phyloP scores from a whole-genome alignment of 371 early-diverging fungal species.

The Mycotypha africana region DNA sequence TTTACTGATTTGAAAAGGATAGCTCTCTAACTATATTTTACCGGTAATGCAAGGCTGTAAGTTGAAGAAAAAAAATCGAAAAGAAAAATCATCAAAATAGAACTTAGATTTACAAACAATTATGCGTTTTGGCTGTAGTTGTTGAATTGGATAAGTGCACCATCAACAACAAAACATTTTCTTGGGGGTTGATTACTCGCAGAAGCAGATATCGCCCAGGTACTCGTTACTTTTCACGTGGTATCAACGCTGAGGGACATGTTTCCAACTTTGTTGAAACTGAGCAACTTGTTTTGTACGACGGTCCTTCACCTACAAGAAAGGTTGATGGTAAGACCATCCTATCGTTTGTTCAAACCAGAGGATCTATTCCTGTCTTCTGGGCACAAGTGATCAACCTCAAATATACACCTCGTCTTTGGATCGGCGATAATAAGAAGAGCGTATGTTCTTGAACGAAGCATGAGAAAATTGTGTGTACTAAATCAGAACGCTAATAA shows the following conservation, averaged over 20 bases:
- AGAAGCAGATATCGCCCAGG: constrained; percentile 76
- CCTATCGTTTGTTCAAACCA: constrained; percentile 84
- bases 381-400: constrained; percentile 94
- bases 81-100: too few relatives aligned
- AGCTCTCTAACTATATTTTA: constrained; percentile 75
- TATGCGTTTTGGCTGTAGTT: constrained; percentile 40
- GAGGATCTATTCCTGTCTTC: constrained; percentile 97
- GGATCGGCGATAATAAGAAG: constrained; percentile 60
- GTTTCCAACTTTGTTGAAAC: constrained; percentile 99
- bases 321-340: constrained; percentile 30
- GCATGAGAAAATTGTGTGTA: not conserved
- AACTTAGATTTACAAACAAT: too few relatives aligned
- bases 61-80: constrained; percentile 15
- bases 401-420: constrained; percentile 88
- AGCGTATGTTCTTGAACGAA: constrained; percentile 45
- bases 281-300: constrained; percentile 82
- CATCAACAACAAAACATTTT: constrained; percentile 61
- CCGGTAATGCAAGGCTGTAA: constrained; percentile 91
- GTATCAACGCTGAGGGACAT: constrained; percentile 90
- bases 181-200: constrained; percentile 78
- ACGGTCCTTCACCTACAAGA: constrained; percentile 18
- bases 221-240: constrained; percentile 93
- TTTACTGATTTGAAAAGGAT: constrained; percentile 4
- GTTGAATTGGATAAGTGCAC: constrained; percentile 42
- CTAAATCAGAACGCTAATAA: too few relatives aligned